A percentile compares a stretch with the other conserved stretches of the same genome.
phyloP scores from a whole-genome alignment of 2,329 filamentous ascomycete genomes.

The Talaromyces sp. region DNA sequence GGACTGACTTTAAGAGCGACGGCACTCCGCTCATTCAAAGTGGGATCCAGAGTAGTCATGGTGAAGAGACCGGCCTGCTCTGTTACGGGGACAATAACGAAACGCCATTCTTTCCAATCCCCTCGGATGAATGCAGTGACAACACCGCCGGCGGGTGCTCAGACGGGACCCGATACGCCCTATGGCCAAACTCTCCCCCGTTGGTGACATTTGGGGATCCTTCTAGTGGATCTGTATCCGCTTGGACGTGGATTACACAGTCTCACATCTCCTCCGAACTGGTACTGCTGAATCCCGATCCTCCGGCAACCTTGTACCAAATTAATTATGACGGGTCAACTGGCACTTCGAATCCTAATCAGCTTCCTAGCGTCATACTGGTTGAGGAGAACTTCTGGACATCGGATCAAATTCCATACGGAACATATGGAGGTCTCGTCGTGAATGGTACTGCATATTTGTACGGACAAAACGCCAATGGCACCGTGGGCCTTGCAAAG shows the following conservation, averaged over 20 bases:
- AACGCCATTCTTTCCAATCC: too few species aligned
- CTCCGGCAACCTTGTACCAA: constrained; percentile 18
- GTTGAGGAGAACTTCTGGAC: constrained; percentile 18
- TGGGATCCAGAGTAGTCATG: too few species aligned
- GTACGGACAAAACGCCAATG: constrained; percentile 1
- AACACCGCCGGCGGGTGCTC: too few species aligned
- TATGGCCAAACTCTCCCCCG: too few species aligned
- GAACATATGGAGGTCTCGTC: not conserved
- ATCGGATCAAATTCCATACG: constrained; percentile 16
- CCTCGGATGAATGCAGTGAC: too few species aligned
- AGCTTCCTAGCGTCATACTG: constrained; percentile 16
- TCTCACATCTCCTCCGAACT: constrained; percentile 13
- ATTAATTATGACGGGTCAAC: constrained; percentile 13
- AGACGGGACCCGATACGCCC: too few species aligned
- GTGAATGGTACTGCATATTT: constrained; percentile 4
- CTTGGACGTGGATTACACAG: constrained; percentile 21
- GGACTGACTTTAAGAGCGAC: too few species aligned
- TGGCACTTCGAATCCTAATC: not conserved
- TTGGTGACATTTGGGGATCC: too few species aligned
- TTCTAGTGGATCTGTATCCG: constrained; percentile 6
- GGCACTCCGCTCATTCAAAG: too few species aligned
- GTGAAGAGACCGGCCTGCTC: too few species aligned
- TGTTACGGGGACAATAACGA: too few species aligned
- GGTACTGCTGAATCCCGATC: constrained; percentile 13
- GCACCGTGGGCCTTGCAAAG: constrained; percentile 3